Conservation (phyloP, 495 filamentous ascomycete species). For the Letharia columbiana region DNA sequence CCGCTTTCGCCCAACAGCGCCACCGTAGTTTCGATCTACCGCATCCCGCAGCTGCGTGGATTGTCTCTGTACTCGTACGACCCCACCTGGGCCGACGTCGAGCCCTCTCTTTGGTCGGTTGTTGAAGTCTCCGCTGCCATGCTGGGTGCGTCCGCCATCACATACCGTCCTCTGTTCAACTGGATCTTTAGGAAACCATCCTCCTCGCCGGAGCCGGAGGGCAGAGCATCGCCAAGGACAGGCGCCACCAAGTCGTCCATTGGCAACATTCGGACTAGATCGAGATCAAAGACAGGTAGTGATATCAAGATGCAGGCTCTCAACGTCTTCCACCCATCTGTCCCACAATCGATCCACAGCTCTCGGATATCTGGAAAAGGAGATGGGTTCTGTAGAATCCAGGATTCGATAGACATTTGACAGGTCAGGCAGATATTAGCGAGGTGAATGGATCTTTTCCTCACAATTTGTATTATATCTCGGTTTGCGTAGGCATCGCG, state of each 20-base stretch:
- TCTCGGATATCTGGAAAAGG: neutral
- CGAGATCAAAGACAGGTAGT: neutral
- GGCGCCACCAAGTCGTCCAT: neutral
- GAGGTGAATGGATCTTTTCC: no score
- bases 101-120: conserved; percentile 8
- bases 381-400: neutral
- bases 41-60: conserved; percentile 3
- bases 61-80: neutral
- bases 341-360: neutral
- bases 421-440: neutral
- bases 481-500: no score
- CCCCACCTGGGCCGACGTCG: conserved; percentile 8
- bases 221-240: neutral
- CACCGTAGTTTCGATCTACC: conserved; percentile 5
- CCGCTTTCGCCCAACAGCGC: neutral
- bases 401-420: neutral
- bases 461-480: no score
- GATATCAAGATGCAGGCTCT: neutral
- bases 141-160: conserved; percentile 7
- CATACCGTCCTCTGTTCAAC: conserved; percentile 13
- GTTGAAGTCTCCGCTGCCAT: conserved; percentile 6
- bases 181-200: conserved; percentile 1
- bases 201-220: neutral
- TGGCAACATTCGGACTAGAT: neutral
- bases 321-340: neutral